phyloP scores from a whole-genome alignment of 768 basidiomycete genomes.

The Pulveroboletus sp. region DNA sequence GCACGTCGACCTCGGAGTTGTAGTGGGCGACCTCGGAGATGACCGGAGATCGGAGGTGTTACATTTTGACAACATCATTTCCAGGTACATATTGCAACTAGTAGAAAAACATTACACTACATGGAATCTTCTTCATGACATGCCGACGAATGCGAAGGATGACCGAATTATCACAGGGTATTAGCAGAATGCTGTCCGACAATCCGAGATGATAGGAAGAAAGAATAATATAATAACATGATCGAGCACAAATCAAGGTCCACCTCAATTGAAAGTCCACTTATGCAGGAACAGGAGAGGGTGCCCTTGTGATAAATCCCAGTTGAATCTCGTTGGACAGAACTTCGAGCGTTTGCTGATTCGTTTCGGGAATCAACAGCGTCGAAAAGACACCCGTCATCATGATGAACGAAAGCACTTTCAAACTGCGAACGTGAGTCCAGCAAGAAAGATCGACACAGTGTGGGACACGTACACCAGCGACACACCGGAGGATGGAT shows the following conservation, averaged over 20 bases:
- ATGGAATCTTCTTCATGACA: too few relatives aligned
- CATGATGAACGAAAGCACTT: slow-evolving; percentile 80
- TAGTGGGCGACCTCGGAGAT: too few relatives aligned
- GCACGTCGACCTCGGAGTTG: too few relatives aligned
- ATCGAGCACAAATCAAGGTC: too few relatives aligned
- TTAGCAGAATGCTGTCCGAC: too few relatives aligned
- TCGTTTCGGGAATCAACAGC: slow-evolving; percentile 73
- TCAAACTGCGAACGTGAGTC: slow-evolving; percentile 30
- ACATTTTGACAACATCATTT: too few relatives aligned
- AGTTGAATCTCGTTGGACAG: slow-evolving; percentile 54
- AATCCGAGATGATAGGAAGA: too few relatives aligned
- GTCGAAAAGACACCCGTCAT: slow-evolving; percentile 76
- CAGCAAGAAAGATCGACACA: neutral
- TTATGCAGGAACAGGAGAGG: too few relatives aligned
- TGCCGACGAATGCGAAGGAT: neutral
- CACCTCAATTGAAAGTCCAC: too few relatives aligned
- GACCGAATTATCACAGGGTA: neutral
- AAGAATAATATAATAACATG: too few relatives aligned
- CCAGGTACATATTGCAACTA: neutral
- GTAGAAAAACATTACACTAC: neutral
- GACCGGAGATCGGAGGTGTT: too few relatives aligned
- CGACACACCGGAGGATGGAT: neutral
- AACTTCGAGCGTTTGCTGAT: slow-evolving; percentile 53
- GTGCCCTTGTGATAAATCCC: neutral
- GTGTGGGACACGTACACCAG: neutral